Evolutionary conservation across 2,329 filamentous ascomycete genomes (phyloP).

Genomic region (Ilyonectria mors-panacis): DNA sequence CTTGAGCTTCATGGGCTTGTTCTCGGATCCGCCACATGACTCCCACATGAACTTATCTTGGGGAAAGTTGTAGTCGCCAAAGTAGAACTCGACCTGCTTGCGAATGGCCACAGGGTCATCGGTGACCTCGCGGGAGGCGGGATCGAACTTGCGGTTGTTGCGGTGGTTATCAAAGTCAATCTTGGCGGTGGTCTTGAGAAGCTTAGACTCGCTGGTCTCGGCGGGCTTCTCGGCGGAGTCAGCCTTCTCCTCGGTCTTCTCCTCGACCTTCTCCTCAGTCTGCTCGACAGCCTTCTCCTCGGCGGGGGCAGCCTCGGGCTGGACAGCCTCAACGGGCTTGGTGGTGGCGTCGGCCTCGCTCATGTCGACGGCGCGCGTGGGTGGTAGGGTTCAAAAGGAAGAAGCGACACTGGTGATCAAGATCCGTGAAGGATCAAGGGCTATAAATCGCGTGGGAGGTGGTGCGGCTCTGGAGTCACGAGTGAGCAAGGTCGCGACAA

Average conservation of each 20-base stretch:
- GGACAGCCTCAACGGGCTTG: conserved; percentile 57
- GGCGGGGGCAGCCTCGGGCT: conserved; percentile 45
- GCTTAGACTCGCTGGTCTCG: conserved; percentile 46
- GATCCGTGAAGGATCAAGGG: conserved; percentile 14
- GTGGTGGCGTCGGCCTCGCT: conserved; percentile 57
- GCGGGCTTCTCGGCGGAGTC: conserved; percentile 42
- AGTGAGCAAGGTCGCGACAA: conserved; percentile 43
- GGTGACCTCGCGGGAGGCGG: conserved; percentile 76
- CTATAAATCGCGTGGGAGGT: conserved; percentile 17
- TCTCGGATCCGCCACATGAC: conserved; percentile 82
- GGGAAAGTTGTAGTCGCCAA: conserved; percentile 90
- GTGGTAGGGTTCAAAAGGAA: conserved; percentile 14
- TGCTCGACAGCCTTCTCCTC: conserved; percentile 49
- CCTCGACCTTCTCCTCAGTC: conserved; percentile 46
- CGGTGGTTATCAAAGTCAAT: conserved; percentile 56
- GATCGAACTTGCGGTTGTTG: conserved; percentile 80
- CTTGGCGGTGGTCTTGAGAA: conserved; percentile 63
- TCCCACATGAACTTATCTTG: conserved; percentile 90
- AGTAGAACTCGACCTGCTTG: conserved; percentile 96
- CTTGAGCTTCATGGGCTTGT: conserved; percentile 85
- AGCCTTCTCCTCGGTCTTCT: conserved; percentile 46
- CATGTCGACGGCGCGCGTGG: conserved; percentile 50
- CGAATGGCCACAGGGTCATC: conserved; percentile 86
- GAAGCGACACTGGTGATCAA: conserved; percentile 31
- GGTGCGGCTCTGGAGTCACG: conserved; percentile 31